phyloP scores from a whole-genome alignment of 768 basidiomycete species.

The Rickenella mellea region DNA sequence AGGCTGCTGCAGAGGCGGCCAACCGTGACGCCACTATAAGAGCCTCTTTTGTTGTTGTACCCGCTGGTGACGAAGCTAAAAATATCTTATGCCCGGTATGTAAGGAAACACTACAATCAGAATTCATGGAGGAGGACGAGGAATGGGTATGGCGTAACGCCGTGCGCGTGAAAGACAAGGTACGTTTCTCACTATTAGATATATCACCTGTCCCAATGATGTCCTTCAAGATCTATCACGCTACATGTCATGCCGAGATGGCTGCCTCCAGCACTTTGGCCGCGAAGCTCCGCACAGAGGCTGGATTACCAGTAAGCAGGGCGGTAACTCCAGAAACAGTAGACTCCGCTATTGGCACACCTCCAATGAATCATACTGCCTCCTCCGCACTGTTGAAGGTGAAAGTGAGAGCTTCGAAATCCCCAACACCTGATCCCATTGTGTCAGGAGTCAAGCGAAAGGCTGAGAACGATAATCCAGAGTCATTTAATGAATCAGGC shows the following conservation, averaged over 20 bases:
- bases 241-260: constrained; percentile 87
- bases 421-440: constrained; percentile 24
- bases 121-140: constrained; percentile 92
- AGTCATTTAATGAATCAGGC: constrained; percentile 4
- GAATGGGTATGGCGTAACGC: constrained; percentile 99
- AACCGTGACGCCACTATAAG: constrained; percentile 70
- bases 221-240: constrained; percentile 71
- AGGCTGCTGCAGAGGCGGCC: constrained; percentile 55
- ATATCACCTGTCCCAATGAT: constrained; percentile 5
- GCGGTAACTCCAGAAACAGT: constrained; percentile 64
- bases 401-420: no score
- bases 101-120: constrained; percentile 86
- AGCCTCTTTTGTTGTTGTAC: constrained; percentile 77
- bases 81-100: constrained; percentile 87
- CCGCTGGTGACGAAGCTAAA: constrained; percentile 82
- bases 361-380: no score
- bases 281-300: constrained; percentile 56
- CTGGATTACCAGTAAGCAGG: constrained; percentile 45
- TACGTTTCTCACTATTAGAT: constrained; percentile 27
- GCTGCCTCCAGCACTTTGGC: constrained; percentile 54
- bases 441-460: constrained; percentile 50
- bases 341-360: no score
- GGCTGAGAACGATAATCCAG: constrained; percentile 38
- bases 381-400: no score
- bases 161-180: constrained; percentile 72